These are phyloP conservation scores for Trifolium dubium DNA, from an alignment of 306 rosid genomes.

Conservation along the genomic window DNA sequence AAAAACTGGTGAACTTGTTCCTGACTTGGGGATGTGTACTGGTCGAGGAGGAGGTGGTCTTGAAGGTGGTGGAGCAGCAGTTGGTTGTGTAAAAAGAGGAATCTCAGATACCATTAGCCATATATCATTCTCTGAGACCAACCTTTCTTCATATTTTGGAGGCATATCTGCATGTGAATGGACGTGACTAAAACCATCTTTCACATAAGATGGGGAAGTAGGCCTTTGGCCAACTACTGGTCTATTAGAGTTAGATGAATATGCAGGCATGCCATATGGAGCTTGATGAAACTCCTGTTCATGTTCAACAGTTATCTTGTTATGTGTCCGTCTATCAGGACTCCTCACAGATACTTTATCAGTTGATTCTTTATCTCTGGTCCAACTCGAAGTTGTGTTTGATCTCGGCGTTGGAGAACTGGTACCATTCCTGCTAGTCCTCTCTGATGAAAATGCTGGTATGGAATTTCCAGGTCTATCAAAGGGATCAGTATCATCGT, in stretches of 20 bases:
- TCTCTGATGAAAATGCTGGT: constrained; percentile 73
- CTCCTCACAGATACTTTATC: constrained; percentile 60
- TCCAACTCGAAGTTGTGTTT: constrained; percentile 55
- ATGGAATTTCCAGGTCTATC: constrained; percentile 74
- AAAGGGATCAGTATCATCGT: constrained; percentile 79
- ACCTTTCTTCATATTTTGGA: constrained; percentile 63
- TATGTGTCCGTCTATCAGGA: constrained; percentile 63
- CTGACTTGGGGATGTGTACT: constrained; percentile 63
- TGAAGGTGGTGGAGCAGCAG: constrained; percentile 97
- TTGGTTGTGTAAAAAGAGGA: constrained; percentile 91
- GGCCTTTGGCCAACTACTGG: constrained; percentile 57
- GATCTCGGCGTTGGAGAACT: constrained; percentile 56
- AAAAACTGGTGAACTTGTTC: constrained; percentile 50
- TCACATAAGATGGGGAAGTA: constrained; percentile 67
- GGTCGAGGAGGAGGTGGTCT: constrained; percentile 99
- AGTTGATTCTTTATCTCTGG: constrained; percentile 57
- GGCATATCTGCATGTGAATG: constrained; percentile 55
- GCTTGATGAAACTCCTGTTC: constrained; percentile 68
- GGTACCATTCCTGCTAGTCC: constrained; percentile 57
- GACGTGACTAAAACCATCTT: constrained; percentile 48
- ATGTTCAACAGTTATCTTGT: constrained; percentile 55
- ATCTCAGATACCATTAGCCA: constrained; percentile 94
- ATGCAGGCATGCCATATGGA: constrained; percentile 63
- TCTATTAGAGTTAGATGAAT: constrained; percentile 59
- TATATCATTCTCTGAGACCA: constrained; percentile 64